Base-by-base conservation (phyloP, 768 basidiomycete genomes). In the Brasilioporus rufonigricans region DNA sequence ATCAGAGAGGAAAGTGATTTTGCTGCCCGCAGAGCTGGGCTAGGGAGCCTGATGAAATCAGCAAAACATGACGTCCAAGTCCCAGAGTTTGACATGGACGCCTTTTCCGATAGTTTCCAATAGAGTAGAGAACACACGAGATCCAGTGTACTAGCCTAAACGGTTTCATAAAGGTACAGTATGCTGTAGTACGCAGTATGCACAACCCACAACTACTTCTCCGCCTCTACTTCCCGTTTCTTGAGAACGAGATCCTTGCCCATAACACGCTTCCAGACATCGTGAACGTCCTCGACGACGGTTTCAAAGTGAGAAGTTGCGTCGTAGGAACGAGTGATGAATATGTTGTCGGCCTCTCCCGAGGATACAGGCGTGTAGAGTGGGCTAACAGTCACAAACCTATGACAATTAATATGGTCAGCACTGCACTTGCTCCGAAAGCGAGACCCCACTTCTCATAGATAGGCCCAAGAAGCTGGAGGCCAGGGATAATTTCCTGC, bases 231-330 rank as follows among this genome's bases (percentile, higher is more conserved):
- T 55, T 93, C 92, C 43, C 90, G 82, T 76, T 94, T 92, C 86
- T 91, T 93, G 63, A 96, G 81, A 51, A 87, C 89, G 49, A 96
- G 80, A 47, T 87, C 84, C 46, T 76, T 77, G 47, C 90, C 93
- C 4, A 80, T 78, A 50, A 96, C 85, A 51, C 95, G 81, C 77
- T 88, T 86, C 93, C 93, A 99, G 39, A 98, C 92, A 72, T 98
- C 91, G 57, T 89, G 87, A 35, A 99, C 97, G 56, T 99, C 96
- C 48, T 98, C 93, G 24, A 96, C 93, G 44, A 98, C 95, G 26
- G 93, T 97, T 80, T 99, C 97, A 71, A 99, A 98, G 76, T 99
- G 97, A 27, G 92, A 94, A 12, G 97, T 98, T 9, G 97, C 96
- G 69, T 99, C 97, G 74, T 98, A 99, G 16, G 94, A 97, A 52